Percentiles rank a stretch among this genome's conserved stretches.
These are phyloP conservation scores for Prunus armeniaca DNA, from an alignment of 306 rosid species.

Conservation along the genomic window DNA sequence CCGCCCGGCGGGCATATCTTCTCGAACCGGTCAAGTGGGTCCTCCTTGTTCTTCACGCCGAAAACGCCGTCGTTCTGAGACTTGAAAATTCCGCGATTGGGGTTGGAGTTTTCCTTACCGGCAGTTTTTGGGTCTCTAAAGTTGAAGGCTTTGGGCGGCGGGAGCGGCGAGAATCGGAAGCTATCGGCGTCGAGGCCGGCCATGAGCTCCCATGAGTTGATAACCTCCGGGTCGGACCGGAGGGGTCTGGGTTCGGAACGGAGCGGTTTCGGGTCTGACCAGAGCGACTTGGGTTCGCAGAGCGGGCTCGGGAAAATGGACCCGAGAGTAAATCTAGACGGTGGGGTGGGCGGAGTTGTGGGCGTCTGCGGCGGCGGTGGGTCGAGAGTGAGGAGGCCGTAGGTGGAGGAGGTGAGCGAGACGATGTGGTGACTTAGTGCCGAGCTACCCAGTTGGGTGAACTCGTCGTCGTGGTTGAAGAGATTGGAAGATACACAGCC, in stretches of 20 bases:
- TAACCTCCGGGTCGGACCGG: conserved; percentile 53
- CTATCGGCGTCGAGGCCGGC: conserved; percentile 83
- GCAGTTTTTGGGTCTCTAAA: neutral
- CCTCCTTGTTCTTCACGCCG: neutral
- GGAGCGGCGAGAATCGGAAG: conserved; percentile 61
- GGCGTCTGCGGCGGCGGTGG: conserved; percentile 37
- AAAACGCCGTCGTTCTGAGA: neutral
- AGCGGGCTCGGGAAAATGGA: conserved; percentile 36
- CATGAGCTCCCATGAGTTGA: conserved; percentile 98
- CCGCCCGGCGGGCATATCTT: conserved; percentile 65
- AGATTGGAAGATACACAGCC: conserved; percentile 87
- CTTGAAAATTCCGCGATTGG: conserved; percentile 18
- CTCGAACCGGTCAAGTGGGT: conserved; percentile 39
- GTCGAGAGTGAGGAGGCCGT: conserved; percentile 85
- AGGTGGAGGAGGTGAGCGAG: conserved; percentile 90
- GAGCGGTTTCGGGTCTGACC: conserved; percentile 43
- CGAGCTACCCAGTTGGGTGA: conserved; percentile 61
- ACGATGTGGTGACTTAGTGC: conserved; percentile 87
- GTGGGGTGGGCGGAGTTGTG: conserved; percentile 37
- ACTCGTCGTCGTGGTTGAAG: conserved; percentile 67
- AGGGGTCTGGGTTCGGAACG: conserved; percentile 33
- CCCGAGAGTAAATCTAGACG: conserved; percentile 46
- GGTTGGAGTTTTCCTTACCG: conserved; percentile 63
- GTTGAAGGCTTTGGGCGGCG: conserved; percentile 27
- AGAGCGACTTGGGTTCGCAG: conserved; percentile 34